Base-by-base conservation (phyloP, 768 basidiomycete genomes). In the Naganishia friedmannii region DNA sequence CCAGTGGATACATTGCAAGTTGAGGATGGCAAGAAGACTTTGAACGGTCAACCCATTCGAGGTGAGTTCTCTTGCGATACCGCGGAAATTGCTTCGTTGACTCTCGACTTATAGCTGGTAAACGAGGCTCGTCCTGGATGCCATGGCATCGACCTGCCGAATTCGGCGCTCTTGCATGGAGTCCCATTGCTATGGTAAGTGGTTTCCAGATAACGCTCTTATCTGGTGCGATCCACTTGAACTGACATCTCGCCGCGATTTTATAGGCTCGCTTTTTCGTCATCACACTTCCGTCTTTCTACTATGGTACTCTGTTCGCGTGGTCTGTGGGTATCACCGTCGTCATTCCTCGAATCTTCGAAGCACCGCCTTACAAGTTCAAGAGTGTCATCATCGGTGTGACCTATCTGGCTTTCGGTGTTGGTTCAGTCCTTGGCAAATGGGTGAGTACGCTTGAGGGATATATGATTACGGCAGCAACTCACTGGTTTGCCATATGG, bases 311-410 rank as follows among this genome's bases (percentile, higher is more conserved):
- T 2, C 26, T 75, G n/a, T 77, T 77, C 53, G 74, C 71, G 29
- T 76, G 75, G 75, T 56, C 60, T 12, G 73, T 74, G 45, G 71
- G 71, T 3, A 73, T 73, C 53, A 77, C 76, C 32, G 72, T 77
- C 48, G 72, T 74, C 45, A 58, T 68, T 39, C 76, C 76, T 17
- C 73, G 72, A 45, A 48, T 72, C 37, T 74, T 73, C 53, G 73
- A 73, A 54, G 53, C 45, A 23, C 54, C 76, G 32, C 76, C 76
- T 6, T 77, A 75, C 68, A 46, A 58, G 21, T 75, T 77, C 70
- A 45, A 45, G 17, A 26, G 65, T 13, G 71, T 73, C 48, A 65
- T 72, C 3, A 65, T 73, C 53, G 75, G 75, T 19, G 55, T 48
- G 39, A 65, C 71, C 0, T 76, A 75, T 55, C 72, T 76, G 37